A percentile compares a stretch with the other conserved stretches of the same genome.
These are phyloP conservation scores for Fusarium keratoplasticum DNA, from an alignment of 2,329 filamentous ascomycete genomes.

Conservation along the genomic window DNA sequence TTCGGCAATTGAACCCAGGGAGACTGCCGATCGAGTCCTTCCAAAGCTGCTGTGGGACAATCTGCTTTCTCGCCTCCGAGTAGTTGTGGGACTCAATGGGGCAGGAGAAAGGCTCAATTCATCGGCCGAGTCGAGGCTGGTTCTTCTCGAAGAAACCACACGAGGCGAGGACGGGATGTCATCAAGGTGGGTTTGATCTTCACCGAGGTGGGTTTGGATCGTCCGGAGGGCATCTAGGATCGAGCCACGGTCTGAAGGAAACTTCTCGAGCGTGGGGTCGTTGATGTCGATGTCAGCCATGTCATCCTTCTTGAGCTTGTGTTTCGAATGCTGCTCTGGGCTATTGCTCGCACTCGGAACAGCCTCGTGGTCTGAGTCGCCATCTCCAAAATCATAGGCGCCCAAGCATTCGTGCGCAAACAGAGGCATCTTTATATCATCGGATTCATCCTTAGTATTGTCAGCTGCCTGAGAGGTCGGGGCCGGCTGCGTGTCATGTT, in stretches of 20 bases:
- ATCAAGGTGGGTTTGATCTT: constrained; percentile 53
- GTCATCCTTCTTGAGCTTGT: constrained; percentile 32
- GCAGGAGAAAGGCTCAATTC: constrained; percentile 51
- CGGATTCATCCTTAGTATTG: constrained; percentile 21
- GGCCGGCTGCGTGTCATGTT: constrained; percentile 12
- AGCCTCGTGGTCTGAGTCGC: constrained; percentile 46
- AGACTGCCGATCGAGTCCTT: constrained; percentile 54
- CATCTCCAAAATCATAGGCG: constrained; percentile 52
- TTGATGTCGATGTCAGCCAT: constrained; percentile 50
- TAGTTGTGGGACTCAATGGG: constrained; percentile 49
- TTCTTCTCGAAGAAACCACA: constrained; percentile 48
- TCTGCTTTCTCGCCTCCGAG: constrained; percentile 48
- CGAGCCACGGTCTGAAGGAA: constrained; percentile 58
- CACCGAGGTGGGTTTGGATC: constrained; percentile 57
- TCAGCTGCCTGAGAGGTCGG: constrained; percentile 11
- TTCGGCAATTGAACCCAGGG: constrained; percentile 61
- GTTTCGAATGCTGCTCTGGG: constrained; percentile 28
- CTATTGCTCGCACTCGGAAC: constrained; percentile 24
- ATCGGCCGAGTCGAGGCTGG: constrained; percentile 53
- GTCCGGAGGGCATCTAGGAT: constrained; percentile 60
- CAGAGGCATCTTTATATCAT: constrained; percentile 51
- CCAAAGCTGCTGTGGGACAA: constrained; percentile 49
- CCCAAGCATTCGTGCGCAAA: constrained; percentile 62
- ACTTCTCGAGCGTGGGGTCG: constrained; percentile 62
- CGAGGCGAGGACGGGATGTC: constrained; percentile 52